Evolutionary conservation across 768 basidiomycete genomes (phyloP), one percentile per base, ranked within the genome.

Genomic region (Coprinellus micaceus): DNA sequence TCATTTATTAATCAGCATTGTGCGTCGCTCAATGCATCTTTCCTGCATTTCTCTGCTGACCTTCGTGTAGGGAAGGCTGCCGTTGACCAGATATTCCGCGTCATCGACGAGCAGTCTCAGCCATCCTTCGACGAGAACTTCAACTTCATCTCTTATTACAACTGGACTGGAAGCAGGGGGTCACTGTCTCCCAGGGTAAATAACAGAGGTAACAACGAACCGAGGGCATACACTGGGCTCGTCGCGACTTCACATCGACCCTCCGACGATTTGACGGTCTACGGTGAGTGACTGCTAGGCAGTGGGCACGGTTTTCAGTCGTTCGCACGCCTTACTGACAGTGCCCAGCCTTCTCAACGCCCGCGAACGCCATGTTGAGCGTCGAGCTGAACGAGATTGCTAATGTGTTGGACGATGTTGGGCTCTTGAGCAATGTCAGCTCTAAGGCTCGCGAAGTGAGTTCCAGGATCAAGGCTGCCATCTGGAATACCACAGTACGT

Each of bases 281-380:
- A 83, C 60, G 83, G 87, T 85, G 58, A 60, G 68, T 36, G 72
- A 30, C 37, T n/a, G 13, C 36, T 6, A 22, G n/a, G n/a, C n/a
- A n/a, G n/a, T n/a, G n/a, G n/a, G n/a, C n/a, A n/a, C n/a, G n/a
- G n/a, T 41, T 63, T 30, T 25, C 5, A 3, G 50, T 25, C 21
- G n/a, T 54, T 15, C 21, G 1, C 24, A 36, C 30, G 7, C 54
- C n/a, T 25, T 13, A 9, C 19, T 17, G 19, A 33, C 28, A 46
- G 19, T 46, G 21, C 11, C 9, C 50, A 89, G 88, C 89, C 3
- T 91, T 88, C 69, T 74, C 89, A 57, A 87, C 83, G 0, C 84
- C 89, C 2, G 89, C 87, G 6, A 91, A 91, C 69, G 89, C 89
- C 6, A 89, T 91, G 88, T 74, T 91, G 53, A 87, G 84, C 54